These are phyloP conservation scores for Cryphonectria nitschkei DNA, from an alignment of 2,329 filamentous ascomycete genomes.

Conservation along the genomic window DNA sequence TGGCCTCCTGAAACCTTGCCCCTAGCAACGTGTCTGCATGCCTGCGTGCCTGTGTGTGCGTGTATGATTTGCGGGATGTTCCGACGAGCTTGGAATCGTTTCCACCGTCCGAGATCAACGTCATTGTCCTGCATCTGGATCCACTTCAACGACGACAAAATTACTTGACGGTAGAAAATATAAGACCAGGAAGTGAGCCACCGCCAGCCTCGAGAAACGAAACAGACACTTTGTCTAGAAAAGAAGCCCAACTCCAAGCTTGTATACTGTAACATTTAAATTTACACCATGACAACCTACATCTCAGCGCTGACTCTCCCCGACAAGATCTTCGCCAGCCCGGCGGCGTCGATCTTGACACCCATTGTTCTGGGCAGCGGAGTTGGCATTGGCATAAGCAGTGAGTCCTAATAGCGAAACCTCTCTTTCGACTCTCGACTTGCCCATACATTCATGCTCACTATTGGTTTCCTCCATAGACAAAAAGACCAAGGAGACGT, in stretches of 20 bases:
- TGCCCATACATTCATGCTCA: not conserved
- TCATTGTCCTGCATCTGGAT: not conserved
- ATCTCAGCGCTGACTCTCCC: constrained; percentile 80
- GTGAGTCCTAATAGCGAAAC: constrained; percentile 48
- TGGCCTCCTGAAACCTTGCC: not conserved
- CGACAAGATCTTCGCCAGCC: constrained; percentile 68
- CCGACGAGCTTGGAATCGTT: not conserved
- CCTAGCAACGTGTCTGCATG: not conserved
- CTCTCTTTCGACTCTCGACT: not conserved
- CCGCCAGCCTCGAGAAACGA: not conserved
- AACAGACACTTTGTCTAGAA: not conserved
- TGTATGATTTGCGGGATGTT: not conserved
- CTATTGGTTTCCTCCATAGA: constrained; percentile 11
- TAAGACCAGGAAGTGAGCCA: not conserved
- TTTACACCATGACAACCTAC: constrained; percentile 71
- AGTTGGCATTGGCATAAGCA: constrained; percentile 69
- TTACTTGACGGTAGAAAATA: not conserved
- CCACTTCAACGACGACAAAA: constrained; percentile 4
- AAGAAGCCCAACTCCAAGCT: not conserved
- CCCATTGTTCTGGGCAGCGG: constrained; percentile 73
- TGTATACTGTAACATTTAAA: not conserved
- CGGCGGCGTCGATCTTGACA: constrained; percentile 74
- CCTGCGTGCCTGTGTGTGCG: not conserved
- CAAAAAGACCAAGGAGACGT: constrained; percentile 60
- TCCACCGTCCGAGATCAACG: not conserved